Evolutionary conservation across 2,329 filamentous ascomycete genomes (phyloP).

Genomic region (Tolypocladium amazonense): DNA sequence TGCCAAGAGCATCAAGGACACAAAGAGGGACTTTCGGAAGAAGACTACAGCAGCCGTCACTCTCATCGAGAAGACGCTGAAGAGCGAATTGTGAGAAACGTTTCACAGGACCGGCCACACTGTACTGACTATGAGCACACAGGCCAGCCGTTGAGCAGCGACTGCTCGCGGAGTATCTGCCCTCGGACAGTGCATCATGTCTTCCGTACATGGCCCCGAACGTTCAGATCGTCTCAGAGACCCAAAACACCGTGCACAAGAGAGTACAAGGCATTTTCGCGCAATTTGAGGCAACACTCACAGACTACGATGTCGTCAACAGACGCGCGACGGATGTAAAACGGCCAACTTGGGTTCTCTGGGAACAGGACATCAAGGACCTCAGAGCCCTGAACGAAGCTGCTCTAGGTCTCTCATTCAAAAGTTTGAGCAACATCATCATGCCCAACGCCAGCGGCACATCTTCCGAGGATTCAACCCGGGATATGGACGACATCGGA

Average conservation of each 20-base stretch:
- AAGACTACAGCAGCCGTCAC: conserved; percentile 10
- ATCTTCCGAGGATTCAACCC: conserved; percentile 1
- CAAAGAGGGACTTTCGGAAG: conserved; percentile 13
- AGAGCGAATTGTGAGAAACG: not conserved
- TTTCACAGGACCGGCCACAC: not conserved
- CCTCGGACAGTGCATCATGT: not conserved
- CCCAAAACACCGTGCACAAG: not conserved
- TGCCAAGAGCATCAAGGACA: conserved; percentile 5
- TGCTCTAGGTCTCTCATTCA: conserved; percentile 12
- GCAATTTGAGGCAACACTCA: conserved; percentile 8
- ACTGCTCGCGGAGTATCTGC: not conserved
- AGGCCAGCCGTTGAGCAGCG: not conserved
- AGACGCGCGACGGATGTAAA: conserved; percentile 8
- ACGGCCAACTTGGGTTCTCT: conserved; percentile 17
- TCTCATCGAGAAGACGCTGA: conserved; percentile 10
- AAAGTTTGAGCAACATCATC: conserved; percentile 14
- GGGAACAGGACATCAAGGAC: conserved; percentile 20
- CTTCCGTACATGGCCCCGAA: not conserved
- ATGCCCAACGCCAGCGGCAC: conserved; percentile 11
- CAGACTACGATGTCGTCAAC: conserved; percentile 13
- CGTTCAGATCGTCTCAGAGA: not conserved
- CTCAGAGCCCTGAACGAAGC: conserved; percentile 17
- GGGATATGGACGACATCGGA: conserved; percentile 15
- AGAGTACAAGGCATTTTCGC: conserved; percentile 4
- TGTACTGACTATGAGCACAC: not conserved